Conservation (phyloP, 805 yeast genomes). For the Yamadazyma endophytica region DNA sequence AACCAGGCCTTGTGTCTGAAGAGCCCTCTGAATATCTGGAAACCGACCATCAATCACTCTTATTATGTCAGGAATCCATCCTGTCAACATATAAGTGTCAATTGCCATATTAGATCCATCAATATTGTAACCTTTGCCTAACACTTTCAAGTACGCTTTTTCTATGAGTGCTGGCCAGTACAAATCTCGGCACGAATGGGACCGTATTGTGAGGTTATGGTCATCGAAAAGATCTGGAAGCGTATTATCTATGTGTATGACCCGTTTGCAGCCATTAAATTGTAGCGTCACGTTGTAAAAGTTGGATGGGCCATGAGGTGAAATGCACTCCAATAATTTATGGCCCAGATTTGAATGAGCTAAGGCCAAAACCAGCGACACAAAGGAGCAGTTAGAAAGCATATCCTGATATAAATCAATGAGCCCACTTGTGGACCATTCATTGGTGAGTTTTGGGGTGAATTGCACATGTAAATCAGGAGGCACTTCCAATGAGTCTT, state of each 20-base stretch:
- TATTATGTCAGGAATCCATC: conserved; percentile 68
- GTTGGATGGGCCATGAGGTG: conserved; percentile 19
- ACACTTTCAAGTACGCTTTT: conserved; percentile 63
- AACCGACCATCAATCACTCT: conserved; percentile 33
- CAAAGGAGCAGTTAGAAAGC: conserved; percentile 71
- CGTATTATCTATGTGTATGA: conserved; percentile 42
- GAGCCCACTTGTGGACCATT: conserved; percentile 42
- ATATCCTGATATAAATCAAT: conserved; percentile 43
- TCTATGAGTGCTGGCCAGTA: conserved; percentile 75
- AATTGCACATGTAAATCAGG: conserved; percentile 4
- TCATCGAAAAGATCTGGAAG: conserved; percentile 36
- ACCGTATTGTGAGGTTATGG: conserved; percentile 31
- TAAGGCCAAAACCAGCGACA: conserved; percentile 60
- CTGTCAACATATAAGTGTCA: conserved; percentile 62
- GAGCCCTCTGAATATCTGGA: conserved; percentile 12
- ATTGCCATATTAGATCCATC: conserved; percentile 73
- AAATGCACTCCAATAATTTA: conserved; percentile 19
- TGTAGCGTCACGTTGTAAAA: conserved; percentile 37
- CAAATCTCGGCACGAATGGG: conserved; percentile 26
- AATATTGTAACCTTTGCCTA: conserved; percentile 56
- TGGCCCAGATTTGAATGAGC: conserved; percentile 18
- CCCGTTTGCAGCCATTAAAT: conserved; percentile 52
- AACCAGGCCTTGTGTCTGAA: conserved; percentile 21
- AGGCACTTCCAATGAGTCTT: conserved; percentile 13
- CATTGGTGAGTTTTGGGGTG: too few species aligned